Evolutionary conservation across 2,329 filamentous ascomycete genomes (phyloP), one percentile per base, ranked within the genome.

Genomic region (Aureobasidium sp.): DNA sequence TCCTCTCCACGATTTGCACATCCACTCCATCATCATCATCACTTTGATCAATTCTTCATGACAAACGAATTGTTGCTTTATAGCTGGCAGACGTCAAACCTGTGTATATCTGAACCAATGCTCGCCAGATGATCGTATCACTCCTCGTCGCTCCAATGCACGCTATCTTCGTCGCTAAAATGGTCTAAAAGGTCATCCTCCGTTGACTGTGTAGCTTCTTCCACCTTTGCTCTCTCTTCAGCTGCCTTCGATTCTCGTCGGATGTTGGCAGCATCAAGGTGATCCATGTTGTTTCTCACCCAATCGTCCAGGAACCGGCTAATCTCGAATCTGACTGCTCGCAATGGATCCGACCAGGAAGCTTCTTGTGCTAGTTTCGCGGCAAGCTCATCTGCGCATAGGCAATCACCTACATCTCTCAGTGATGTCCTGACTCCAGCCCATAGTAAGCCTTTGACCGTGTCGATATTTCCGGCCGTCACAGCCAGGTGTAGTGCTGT

Each of bases 91-190:
- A 20, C 14, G 7, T 22, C 17, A 12, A 51, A n/a, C 1, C 14
- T 39, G 34, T 52, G 20, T 52, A 5, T 52, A 22, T 52, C 17
- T 27, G 6, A 27, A 27, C 3, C 17, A 55, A 14, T 22, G 25
- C 51, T 42, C n/a, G 11, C 22, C 41, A 25, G 20, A 36, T 11
- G 6, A 15, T 31, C 39, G 25, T 22, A 15, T 53, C 15, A 57
- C 27, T 57, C 53, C 9, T 29, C 57, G 1, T 60, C 57, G 6
- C 57, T 60, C 57, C 57, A 60, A 51, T 60, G 57, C 57, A 60
- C 45, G 25, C 44, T 49, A 17, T 60, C 45, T 5, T 60, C 57
- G n/a, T 60, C 57, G 37, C 57, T 60, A 17, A 60, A 51, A 36
- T 60, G 57, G 37, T 60, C 57, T 22, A 60, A 8, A 2, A 60